Conservation (phyloP, 805 yeast species). For the Millerago galiae region DNA sequence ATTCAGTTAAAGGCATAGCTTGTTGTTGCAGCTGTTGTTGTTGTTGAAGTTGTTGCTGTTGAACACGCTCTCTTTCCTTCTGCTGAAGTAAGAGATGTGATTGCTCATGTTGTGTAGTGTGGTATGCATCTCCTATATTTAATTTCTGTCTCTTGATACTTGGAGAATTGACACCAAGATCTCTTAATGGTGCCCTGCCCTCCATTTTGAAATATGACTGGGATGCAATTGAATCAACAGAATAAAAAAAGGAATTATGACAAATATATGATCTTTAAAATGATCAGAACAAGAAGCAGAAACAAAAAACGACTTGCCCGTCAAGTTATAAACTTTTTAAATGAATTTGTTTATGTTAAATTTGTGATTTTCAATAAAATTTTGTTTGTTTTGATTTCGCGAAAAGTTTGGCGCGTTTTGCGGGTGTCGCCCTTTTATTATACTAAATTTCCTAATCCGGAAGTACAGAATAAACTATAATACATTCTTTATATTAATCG, state of each 20-base stretch:
- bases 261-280: background rate
- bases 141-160: conserved; percentile 22
- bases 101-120: conserved; percentile 1
- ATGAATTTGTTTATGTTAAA: background rate
- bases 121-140: background rate
- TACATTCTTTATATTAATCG: conserved; percentile 22
- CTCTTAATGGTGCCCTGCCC: conserved; percentile 18
- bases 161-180: conserved; percentile 23
- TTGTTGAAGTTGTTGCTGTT: conserved; percentile 2
- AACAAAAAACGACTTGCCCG: too few species aligned
- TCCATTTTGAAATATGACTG: conserved; percentile 10
- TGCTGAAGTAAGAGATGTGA: background rate
- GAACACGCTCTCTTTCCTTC: background rate
- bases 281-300: too few species aligned
- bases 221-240: background rate
- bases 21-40: conserved; percentile 7
- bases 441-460: background rate
- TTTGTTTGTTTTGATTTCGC: conserved; percentile 4
- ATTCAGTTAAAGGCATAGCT: conserved; percentile 31
- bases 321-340: background rate
- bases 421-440: conserved; percentile 4
- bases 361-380: background rate
- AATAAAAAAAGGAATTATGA: background rate
- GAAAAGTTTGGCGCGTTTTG: conserved; percentile 5
- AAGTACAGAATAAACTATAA: background rate